Evolutionary conservation across 208 protist genomes (phyloP).

Genomic region (Crithidia brevicula): DNA sequence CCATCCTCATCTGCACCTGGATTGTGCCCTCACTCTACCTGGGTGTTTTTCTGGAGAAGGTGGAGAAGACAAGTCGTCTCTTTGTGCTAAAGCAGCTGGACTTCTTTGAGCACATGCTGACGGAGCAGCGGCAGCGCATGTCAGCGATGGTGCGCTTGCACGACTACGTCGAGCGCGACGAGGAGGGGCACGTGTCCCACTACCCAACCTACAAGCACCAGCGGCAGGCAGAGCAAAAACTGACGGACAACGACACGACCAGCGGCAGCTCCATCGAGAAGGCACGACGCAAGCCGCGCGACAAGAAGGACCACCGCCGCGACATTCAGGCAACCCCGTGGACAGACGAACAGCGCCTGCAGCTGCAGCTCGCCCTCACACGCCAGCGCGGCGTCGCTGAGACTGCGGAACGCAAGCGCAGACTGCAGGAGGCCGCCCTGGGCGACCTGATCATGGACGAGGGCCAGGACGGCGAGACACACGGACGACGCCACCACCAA

Average conservation of each 20-base stretch:
- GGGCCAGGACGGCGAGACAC: neutral
- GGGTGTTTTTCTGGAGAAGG: conserved; percentile 91
- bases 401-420: conserved; percentile 64
- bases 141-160: conserved; percentile 61
- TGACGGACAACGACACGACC: conserved; percentile 25
- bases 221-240: conserved; percentile 13
- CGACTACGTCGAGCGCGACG: conserved; percentile 84
- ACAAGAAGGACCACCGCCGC: conserved; percentile 22
- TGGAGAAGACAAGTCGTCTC: conserved; percentile 75
- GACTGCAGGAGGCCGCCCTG: conserved; percentile 28
- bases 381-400: conserved; percentile 75
- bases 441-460: conserved; percentile 33
- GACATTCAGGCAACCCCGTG: conserved; percentile 57
- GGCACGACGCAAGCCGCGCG: neutral
- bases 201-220: conserved; percentile 47
- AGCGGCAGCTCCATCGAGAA: conserved; percentile 12
- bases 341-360: conserved; percentile 89
- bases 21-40: conserved; percentile 90
- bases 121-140: conserved; percentile 75
- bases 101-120: conserved; percentile 78
- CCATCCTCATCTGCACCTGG: conserved; percentile 85
- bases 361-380: conserved; percentile 88
- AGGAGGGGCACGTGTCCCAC: conserved; percentile 55
- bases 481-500: neutral
- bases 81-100: conserved; percentile 83